Evolutionary conservation across 2,329 filamentous ascomycete species (phyloP), one percentile per base, ranked within the genome.

Genomic region (Colletotrichum filicis): DNA sequence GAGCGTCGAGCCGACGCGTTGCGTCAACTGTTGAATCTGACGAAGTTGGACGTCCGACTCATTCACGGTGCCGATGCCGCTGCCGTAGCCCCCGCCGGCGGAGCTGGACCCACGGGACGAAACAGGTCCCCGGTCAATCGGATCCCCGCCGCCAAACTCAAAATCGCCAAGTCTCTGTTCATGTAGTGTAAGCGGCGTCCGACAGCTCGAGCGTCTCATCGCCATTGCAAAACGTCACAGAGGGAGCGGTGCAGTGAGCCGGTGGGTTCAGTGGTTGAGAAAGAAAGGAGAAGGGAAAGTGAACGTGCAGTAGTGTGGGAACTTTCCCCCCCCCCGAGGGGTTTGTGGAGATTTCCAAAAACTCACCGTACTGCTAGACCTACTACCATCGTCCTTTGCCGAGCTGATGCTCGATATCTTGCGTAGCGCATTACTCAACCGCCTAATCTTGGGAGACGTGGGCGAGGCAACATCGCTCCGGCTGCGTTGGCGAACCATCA

Each of bases 21-120:
- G 81, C 9, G 83, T 75, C 8, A 84, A 76, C 28, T 76, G 72
- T 14, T 82, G 80, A 2, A 85, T 79, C 66, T 83, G 82, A 22
- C 82, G 80, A 35, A 79, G 78, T 71, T 79, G 81, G 52, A 76
- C 77, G 60, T 84, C 81, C 53, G 79, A 77, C 6, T 73, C 73
- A 16, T 83, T 79, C 62, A 80, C 74, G 30, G 75, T 42, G 37
- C 37, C 37, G 37, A 14, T 37, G 14, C 35, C 4, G 35, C 35
- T 16, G 12, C 12, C 14, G 35, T 35, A 12, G 32, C 32, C 32
- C 32, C 12, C 67, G 11, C 76, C 78, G 37, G 77, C 58, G 14
- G 77, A 76, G 60, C 76, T 75, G 46, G 76, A 73, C 8, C 81
- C 79, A 42, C n/a, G 24, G 32, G 64, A 53, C 16, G 35, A 61